Conservation (phyloP, 108 stramenopile genomes). For the Nannochloropsis gaditana region DNA sequence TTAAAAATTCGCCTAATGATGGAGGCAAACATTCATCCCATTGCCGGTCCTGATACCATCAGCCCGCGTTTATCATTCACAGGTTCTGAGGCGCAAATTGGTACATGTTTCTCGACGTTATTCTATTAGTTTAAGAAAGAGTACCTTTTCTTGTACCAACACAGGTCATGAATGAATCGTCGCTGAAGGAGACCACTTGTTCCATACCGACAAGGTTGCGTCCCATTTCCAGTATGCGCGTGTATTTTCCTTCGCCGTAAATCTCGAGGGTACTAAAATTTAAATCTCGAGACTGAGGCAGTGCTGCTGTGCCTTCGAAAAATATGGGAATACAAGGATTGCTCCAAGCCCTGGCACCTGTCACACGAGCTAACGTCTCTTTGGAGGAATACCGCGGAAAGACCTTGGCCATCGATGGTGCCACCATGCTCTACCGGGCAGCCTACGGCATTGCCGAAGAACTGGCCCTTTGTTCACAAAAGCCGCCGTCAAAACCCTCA, state of each 20-base stretch:
- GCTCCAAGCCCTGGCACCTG: conserved; percentile 15
- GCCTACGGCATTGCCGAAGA: conserved; percentile 50
- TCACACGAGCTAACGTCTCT: conserved; percentile 9
- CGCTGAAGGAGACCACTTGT: background rate
- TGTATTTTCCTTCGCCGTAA: background rate
- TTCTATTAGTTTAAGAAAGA: background rate
- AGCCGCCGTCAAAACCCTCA: background rate
- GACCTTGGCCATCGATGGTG: conserved; percentile 47
- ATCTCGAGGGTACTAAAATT: too few relatives aligned
- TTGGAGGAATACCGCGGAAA: conserved; percentile 45
- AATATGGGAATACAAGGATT: conserved; percentile 34
- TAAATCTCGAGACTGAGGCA: background rate
- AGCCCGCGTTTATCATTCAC: too few relatives aligned
- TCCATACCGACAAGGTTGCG: background rate
- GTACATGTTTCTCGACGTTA: background rate
- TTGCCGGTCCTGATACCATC: too few relatives aligned
- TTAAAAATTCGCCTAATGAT: too few relatives aligned
- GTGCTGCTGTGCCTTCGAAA: background rate
- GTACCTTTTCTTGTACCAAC: background rate
- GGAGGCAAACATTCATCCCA: too few relatives aligned
- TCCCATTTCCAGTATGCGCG: background rate
- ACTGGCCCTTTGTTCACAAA: background rate
- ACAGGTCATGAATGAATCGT: background rate
- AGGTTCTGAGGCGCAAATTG: too few relatives aligned
- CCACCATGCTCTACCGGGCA: conserved; percentile 46